Percentiles rank a stretch among this genome's conserved stretches.
Conservation (phyloP, 768 basidiomycete genomes). For the Naganishia vishniacii region DNA sequence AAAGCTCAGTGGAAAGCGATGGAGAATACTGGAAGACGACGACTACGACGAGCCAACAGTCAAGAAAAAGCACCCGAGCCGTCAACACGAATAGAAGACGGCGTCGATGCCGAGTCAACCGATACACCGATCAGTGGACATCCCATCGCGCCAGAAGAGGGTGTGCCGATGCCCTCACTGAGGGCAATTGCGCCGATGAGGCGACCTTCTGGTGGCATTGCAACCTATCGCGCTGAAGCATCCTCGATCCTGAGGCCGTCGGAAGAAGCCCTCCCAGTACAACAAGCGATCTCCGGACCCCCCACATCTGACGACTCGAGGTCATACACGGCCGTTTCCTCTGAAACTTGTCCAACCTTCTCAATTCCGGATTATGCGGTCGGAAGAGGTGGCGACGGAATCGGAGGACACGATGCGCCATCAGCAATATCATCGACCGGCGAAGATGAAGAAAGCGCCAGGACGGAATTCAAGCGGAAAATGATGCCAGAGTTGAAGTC, state of each 20-base stretch:
- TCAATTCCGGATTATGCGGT: slow-evolving; percentile 34
- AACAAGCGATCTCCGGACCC: too few species aligned
- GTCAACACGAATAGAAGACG: background rate
- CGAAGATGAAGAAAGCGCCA: slow-evolving; percentile 19
- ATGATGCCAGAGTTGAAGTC: slow-evolving; percentile 32
- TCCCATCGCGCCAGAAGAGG: slow-evolving; percentile 16
- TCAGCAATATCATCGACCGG: background rate
- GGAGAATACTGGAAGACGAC: background rate
- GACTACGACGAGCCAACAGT: slow-evolving; percentile 20
- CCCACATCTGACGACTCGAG: too few species aligned
- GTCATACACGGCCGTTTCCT: too few species aligned
- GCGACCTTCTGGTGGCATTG: background rate
- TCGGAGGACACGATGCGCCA: slow-evolving; percentile 29
- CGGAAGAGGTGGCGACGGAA: slow-evolving; percentile 35
- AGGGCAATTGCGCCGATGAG: background rate
- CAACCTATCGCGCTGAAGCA: slow-evolving; percentile 13
- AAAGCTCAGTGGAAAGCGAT: slow-evolving; percentile 27
- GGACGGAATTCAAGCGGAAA: slow-evolving; percentile 19
- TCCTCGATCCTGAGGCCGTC: too few species aligned
- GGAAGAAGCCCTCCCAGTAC: too few species aligned
- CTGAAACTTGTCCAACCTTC: background rate
- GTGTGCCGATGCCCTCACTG: slow-evolving; percentile 22
- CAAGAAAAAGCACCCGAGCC: background rate
- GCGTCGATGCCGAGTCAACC: background rate
- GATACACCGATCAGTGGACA: slow-evolving; percentile 16